Evolutionary conservation across 352 stramenopile species (phyloP).

Genomic region (Globisporangium orthogonon): DNA sequence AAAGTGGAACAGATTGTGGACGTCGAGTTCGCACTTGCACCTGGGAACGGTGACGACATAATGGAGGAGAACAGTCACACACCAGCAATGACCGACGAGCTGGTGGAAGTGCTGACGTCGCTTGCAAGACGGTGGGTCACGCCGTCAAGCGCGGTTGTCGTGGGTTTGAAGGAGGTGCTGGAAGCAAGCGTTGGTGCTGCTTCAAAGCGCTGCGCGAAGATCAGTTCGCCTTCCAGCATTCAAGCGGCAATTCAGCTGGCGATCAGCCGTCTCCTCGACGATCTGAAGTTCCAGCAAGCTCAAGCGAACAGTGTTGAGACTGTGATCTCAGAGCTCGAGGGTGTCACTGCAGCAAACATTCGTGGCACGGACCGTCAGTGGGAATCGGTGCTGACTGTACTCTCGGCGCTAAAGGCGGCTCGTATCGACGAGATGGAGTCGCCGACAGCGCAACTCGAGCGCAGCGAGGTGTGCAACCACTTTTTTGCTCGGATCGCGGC

Average conservation of each 20-base stretch:
- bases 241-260: conserved; percentile 1
- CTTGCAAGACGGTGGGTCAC: conserved; percentile 5
- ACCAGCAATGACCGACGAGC: conserved; percentile 9
- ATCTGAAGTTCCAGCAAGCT: conserved; percentile 13
- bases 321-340: conserved; percentile 37
- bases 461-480: conserved; percentile 36
- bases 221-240: neutral
- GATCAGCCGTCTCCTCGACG: conserved; percentile 15
- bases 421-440: conserved; percentile 14
- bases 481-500: conserved; percentile 46
- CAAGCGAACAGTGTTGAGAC: conserved; percentile 5
- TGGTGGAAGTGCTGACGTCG: conserved; percentile 21
- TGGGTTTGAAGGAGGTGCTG: conserved; percentile 37
- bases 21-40: conserved; percentile 12
- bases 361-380: conserved; percentile 35
- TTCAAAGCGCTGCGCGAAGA: conserved; percentile 24
- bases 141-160: conserved; percentile 12
- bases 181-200: conserved; percentile 24
- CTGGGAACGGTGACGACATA: neutral
- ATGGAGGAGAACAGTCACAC: neutral
- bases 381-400: conserved; percentile 18
- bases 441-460: conserved; percentile 9
- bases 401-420: conserved; percentile 25
- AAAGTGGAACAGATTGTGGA: conserved; percentile 17
- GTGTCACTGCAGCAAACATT: conserved; percentile 16